Base-by-base conservation (phyloP, 73 alveolate species). In the Blepharisma japonicum region DNA sequence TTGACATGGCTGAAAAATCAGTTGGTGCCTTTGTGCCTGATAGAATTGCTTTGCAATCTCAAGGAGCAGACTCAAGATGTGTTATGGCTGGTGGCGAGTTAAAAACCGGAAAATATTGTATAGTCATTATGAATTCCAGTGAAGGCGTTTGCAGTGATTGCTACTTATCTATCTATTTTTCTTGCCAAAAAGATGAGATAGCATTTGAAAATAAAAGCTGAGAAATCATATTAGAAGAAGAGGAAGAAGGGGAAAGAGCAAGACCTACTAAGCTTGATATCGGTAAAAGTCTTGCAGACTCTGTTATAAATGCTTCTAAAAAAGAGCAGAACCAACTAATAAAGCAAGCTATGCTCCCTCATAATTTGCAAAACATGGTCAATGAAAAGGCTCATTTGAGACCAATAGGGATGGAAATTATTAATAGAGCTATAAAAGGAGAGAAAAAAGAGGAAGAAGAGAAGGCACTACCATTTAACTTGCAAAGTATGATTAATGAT, bases 21-120 rank as follows among this genome's bases (percentile, higher is more conserved):
- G 82, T 85, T 39, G 72, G 46, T 6, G 61, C 68, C 45, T 85
- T 82, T 68, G 92, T 81, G 56, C 76, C 67, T 27, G 81, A 85
- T 21, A 81, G 54, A 42, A 72, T 81, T 8, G 72, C 81, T 18
- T 74, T 76, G 20, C 76, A 85, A n/a, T 81, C 89, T 11, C 85
- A 85, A 55, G 86, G 86, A 51, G 66, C 80, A 25, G 86, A 85
- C 77, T 82, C 86, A 39, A 82, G 92, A 82, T 81, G 92, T 70
- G 92, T 80, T 45, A 70, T 80, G 14, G 92, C 61, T 21, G 45
- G 67, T 11, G 86, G 86, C 9, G 71, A 79, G 11, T 42, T 79
- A 38, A 68, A 70, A 45, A 4, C 80, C 0, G 80, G 80, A 2
- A 70, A 47, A 45, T 70, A 70, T 5, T 70, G 42, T 25, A 45